Base-by-base conservation (phyloP, 768 basidiomycete genomes). In the Antrodiella citrinella region DNA sequence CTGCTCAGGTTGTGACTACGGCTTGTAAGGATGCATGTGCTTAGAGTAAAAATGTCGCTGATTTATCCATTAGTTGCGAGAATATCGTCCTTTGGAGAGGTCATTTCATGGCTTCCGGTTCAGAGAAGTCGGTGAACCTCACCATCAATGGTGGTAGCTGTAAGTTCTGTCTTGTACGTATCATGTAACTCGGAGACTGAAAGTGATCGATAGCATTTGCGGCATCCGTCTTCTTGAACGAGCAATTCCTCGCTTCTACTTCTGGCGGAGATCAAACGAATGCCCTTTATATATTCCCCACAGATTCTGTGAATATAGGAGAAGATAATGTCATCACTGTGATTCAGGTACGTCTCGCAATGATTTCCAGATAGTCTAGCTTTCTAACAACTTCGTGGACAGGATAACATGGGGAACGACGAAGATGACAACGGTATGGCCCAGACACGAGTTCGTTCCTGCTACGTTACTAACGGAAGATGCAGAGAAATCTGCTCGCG, bases 371-470 rank as follows among this genome's bases (percentile, higher is more conserved):
- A n/a, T n/a, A n/a, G n/a, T n/a, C n/a, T n/a, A n/a, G n/a, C n/a
- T 15, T 18, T 45, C 24, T n/a, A 25, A 12, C 20, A 40, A 7
- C 15, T 42, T 48, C 18, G 35, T 51, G 43, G 41, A 9, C 44
- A 86, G 82, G 89, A 91, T 53, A 86, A 87, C 57, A 87, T 85
- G 82, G 89, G 88, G 0, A 64, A 86, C 54, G 77, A 88, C 50
- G 80, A 89, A 62, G 75, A 78, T 12, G 45, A 65, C 19, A 72
- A 70, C 56, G 55, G 80, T 79, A 49, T 53, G 72, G 4, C 23
- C 26, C 35, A n/a, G 22, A 39, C 18, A 38, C n/a, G 13, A 26
- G 9, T 43, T 18, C 19, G n/a, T 43, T 18, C 21, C 22, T 23
- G 2, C 15, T 41, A 4, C 26, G 21, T 47, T 25, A 40, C 10